Evolutionary conservation across 768 basidiomycete species (phyloP).

Genomic region (Kwoniella heveanensis): DNA sequence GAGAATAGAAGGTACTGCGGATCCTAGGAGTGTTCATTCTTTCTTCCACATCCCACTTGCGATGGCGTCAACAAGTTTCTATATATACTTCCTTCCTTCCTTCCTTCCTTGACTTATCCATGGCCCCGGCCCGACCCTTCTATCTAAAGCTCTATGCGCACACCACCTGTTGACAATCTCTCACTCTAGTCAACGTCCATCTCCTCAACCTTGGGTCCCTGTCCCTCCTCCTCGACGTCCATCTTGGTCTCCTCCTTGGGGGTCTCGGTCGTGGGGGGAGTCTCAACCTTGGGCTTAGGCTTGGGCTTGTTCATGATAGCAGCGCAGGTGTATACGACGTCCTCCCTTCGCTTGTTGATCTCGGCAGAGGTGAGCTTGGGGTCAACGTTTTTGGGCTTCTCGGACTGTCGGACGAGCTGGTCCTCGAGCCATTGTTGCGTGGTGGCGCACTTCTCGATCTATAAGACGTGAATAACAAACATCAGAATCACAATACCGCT

Average conservation of each 20-base stretch:
- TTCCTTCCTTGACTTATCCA: neutral
- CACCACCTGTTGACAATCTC: neutral
- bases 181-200: conserved; percentile 56
- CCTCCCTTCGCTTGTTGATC: conserved; percentile 87
- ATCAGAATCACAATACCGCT: neutral
- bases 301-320: conserved; percentile 90
- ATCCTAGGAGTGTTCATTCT: too few relatives aligned
- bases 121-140: neutral
- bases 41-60: too few relatives aligned
- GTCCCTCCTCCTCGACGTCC: conserved; percentile 48
- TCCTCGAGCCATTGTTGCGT: conserved; percentile 96
- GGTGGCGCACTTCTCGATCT: conserved; percentile 86
- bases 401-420: conserved; percentile 79
- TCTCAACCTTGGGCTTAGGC: conserved; percentile 72
- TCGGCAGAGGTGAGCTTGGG: conserved; percentile 79
- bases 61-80: too few relatives aligned
- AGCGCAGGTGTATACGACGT: conserved; percentile 82
- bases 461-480: conserved; percentile 42
- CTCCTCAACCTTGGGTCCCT: conserved; percentile 45
- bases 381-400: conserved; percentile 84
- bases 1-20: too few relatives aligned
- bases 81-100: neutral
- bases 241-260: conserved; percentile 17
- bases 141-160: neutral
- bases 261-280: conserved; percentile 31